phyloP scores from a whole-genome alignment of 768 basidiomycete species.

The Boletus rubescentipes region DNA sequence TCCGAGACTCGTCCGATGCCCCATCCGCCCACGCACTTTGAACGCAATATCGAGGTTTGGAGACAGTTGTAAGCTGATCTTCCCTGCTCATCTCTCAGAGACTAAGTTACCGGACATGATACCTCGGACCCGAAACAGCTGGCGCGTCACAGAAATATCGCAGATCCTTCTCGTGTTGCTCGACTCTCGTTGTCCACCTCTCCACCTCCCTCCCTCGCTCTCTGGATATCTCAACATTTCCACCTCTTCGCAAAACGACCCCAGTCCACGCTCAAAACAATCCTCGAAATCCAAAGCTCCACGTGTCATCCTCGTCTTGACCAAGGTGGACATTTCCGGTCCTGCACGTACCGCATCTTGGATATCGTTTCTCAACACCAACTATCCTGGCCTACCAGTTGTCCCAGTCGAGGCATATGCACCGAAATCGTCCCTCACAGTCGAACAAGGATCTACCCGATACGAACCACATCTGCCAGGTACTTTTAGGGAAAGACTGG shows the following conservation, averaged over 20 bases:
- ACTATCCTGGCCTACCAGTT: slow-evolving; percentile 55
- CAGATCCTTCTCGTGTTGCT: slow-evolving; percentile 85
- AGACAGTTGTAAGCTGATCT: slow-evolving; percentile 70
- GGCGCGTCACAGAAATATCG: slow-evolving; percentile 92
- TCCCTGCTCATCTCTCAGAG: not conserved
- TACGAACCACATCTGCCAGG: slow-evolving; percentile 70
- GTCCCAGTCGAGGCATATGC: slow-evolving; percentile 78
- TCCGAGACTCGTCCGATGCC: slow-evolving; percentile 41
- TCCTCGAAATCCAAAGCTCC: slow-evolving; percentile 24
- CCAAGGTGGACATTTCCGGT: slow-evolving; percentile 87
- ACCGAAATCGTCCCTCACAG: slow-evolving; percentile 39
- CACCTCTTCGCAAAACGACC: not conserved
- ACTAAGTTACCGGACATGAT: not conserved
- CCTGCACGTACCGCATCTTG: slow-evolving; percentile 61
- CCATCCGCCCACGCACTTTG: slow-evolving; percentile 74
- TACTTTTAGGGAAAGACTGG: slow-evolving; percentile 59
- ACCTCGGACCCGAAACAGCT: slow-evolving; percentile 45
- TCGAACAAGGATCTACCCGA: slow-evolving; percentile 43
- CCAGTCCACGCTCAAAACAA: slow-evolving; percentile 27
- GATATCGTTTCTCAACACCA: slow-evolving; percentile 55
- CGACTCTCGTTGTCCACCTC: slow-evolving; percentile 84
- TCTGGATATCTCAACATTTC: slow-evolving; percentile 50
- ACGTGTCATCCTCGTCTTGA: slow-evolving; percentile 68
- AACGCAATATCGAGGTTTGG: slow-evolving; percentile 94
- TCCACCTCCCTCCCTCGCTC: slow-evolving; percentile 86